Evolutionary conservation across 805 yeast species (phyloP), one percentile per base, ranked within the genome.

Genomic region (Ogataea populi-albae): DNA sequence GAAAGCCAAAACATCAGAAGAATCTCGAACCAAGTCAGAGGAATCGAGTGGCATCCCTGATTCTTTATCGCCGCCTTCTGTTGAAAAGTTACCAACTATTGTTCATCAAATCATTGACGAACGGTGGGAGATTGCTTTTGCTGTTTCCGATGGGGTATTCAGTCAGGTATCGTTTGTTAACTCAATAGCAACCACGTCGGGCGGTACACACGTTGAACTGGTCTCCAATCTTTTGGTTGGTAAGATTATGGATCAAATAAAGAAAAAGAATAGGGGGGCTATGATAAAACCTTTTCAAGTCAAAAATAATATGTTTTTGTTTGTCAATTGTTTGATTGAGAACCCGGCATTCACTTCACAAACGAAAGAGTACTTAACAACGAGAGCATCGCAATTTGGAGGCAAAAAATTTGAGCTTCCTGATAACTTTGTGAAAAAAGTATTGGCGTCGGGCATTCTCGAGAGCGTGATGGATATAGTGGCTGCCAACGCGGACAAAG

Each of bases 331-430:
- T 71, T 69, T 89, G 49, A 80, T 93, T 62, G 96, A 88, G 57
- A 93, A 93, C 51, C 98, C 98, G 0, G 94, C 98, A 0, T 93
- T 93, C 59, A 88, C 97, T 0, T 89, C 98, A 1, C 98, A 93
- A 65, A 93, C 98, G 0, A 93, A 93, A 55, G 98, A 93, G 59
- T 96, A 88, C 56, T 66, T 93, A 52, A 89, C 96, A 17, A 87
- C 98, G 1, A 80, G 93, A 56, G 79, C 80, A 0, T 71, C 83
- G 14, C 94, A 89, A 47, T 93, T 91, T 66, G 97, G 97, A 18
- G 86, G 96, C 7, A 69, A 82, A 67, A 66, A 84, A 76, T 57
- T 73, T 18, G 79, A 72, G n/a, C 69, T 93, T 5, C 74, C 86
- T 11, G 94, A 85, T 40, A 81, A 70, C 17, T 93, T 86, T 57